Percentiles rank a stretch among this genome's conserved stretches.
These are phyloP conservation scores for Spiromastix sp. DNA, from an alignment of 2,329 filamentous ascomycete species.

Conservation along the genomic window DNA sequence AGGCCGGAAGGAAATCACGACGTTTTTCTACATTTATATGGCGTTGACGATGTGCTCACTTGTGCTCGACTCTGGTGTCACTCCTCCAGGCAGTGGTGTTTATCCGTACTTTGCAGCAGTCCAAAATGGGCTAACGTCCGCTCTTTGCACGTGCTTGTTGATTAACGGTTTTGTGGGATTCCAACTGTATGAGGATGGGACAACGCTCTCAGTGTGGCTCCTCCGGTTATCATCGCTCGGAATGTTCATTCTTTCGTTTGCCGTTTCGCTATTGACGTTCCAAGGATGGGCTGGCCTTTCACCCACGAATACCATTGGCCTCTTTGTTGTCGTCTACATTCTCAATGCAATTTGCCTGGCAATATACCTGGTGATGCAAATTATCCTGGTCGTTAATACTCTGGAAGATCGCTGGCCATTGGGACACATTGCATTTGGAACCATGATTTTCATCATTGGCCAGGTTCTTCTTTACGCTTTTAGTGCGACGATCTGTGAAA, in stretches of 20 bases:
- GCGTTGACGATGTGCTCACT: slow-evolving; percentile 80
- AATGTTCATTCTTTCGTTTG: slow-evolving; percentile 79
- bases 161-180: slow-evolving; percentile 99
- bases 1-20: slow-evolving; percentile 63
- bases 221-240: slow-evolving; percentile 65
- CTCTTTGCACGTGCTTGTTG: slow-evolving; percentile 76
- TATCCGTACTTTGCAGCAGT: slow-evolving; percentile 88
- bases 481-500: slow-evolving; percentile 72
- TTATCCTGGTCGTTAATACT: slow-evolving; percentile 79
- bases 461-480: slow-evolving; percentile 91
- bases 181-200: slow-evolving; percentile 96
- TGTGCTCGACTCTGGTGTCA: slow-evolving; percentile 83
- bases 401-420: slow-evolving; percentile 93
- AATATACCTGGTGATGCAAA: slow-evolving; percentile 78
- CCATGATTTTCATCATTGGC: slow-evolving; percentile 83
- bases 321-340: slow-evolving; percentile 88
- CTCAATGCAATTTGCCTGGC: slow-evolving; percentile 79
- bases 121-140: slow-evolving; percentile 75
- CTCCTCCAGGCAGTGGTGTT: slow-evolving; percentile 66
- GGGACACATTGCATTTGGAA: slow-evolving; percentile 79
- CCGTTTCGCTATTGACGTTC: slow-evolving; percentile 85
- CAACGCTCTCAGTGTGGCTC: slow-evolving; percentile 85
- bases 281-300: slow-evolving; percentile 79
- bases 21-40: slow-evolving; percentile 97
- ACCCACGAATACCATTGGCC: slow-evolving; percentile 73